phyloP scores from a whole-genome alignment of 2,329 filamentous ascomycete genomes.

The Aspergillus uvarum region DNA sequence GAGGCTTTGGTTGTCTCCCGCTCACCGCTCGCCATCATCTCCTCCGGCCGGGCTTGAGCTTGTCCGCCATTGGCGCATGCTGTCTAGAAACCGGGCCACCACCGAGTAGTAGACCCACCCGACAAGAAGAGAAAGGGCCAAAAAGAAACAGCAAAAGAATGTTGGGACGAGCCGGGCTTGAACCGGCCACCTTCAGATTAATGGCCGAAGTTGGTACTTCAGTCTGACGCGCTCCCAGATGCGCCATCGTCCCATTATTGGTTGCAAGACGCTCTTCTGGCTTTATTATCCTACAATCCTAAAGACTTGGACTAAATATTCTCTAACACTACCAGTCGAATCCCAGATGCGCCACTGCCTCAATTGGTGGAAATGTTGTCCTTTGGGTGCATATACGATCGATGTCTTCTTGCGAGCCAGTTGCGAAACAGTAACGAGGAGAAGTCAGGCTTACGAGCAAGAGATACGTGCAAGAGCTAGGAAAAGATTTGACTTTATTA shows the following conservation, averaged over 20 bases:
- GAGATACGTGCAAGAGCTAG: too few relatives aligned
- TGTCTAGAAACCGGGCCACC: not conserved
- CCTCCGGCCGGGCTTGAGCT: not conserved
- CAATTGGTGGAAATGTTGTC: not conserved
- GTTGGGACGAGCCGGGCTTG: not conserved
- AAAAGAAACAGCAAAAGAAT: not conserved
- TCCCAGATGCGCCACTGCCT: not conserved
- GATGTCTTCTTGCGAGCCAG: too few relatives aligned
- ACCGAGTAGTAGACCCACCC: not conserved
- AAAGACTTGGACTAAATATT: too few relatives aligned
- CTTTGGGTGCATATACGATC: too few relatives aligned
- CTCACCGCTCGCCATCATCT: not conserved
- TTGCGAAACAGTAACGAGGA: too few relatives aligned
- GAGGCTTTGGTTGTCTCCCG: not conserved
- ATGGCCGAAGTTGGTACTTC: not conserved
- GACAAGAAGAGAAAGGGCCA: not conserved
- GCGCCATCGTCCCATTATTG: not conserved
- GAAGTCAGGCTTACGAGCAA: too few relatives aligned
- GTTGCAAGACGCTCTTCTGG: rapidly evolving
- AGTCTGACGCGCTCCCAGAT: not conserved
- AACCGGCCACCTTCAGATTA: not conserved
- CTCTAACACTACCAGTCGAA: too few relatives aligned
- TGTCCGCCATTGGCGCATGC: not conserved
- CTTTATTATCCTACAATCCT: rapidly evolving
- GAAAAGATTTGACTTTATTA: too few relatives aligned